A percentile compares a stretch with the other conserved stretches of the same genome.
Evolutionary conservation across 1,284 basidiomycete species (phyloP).

Genomic region (Malassezia japonica): DNA sequence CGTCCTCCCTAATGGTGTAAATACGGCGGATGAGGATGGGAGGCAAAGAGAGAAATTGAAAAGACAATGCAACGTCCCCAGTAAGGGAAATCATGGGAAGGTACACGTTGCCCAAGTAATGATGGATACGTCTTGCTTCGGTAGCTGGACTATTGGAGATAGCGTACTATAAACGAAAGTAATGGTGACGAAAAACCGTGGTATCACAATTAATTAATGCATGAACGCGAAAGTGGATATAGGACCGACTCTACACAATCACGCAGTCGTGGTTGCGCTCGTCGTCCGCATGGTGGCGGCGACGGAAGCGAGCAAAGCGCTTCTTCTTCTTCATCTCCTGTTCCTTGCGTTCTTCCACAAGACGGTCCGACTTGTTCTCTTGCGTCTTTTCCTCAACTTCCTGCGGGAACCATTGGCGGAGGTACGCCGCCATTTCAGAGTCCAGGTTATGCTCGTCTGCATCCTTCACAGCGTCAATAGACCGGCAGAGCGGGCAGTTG

Average conservation of each 20-base stretch:
- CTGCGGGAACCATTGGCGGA: slow-evolving; percentile 83
- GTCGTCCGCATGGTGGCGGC: neutral
- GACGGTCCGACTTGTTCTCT: slow-evolving; percentile 68
- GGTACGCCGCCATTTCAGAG: slow-evolving; percentile 68
- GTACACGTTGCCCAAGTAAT: too few species aligned
- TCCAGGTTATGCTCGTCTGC: slow-evolving; percentile 57
- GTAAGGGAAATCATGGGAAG: too few species aligned
- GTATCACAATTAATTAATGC: too few species aligned
- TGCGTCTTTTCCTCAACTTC: slow-evolving; percentile 69
- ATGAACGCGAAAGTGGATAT: too few species aligned
- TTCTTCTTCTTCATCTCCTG: slow-evolving; percentile 2
- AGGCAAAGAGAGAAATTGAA: neutral
- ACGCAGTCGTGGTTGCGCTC: slow-evolving; percentile 2
- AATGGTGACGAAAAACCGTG: too few species aligned
- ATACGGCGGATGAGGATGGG: too few species aligned
- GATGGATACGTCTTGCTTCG: too few species aligned
- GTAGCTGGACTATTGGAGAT: too few species aligned
- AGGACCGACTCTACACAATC: slow-evolving; percentile 4
- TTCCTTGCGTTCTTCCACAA: slow-evolving; percentile 62
- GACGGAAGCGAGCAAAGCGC: neutral
- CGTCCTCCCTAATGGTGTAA: neutral
- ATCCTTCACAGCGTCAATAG: slow-evolving; percentile 30
- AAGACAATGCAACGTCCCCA: neutral
- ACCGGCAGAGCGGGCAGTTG: slow-evolving; percentile 71
- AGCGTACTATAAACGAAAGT: too few species aligned